phyloP scores from a whole-genome alignment of 495 filamentous ascomycete genomes.

The Penicillium alfredii region DNA sequence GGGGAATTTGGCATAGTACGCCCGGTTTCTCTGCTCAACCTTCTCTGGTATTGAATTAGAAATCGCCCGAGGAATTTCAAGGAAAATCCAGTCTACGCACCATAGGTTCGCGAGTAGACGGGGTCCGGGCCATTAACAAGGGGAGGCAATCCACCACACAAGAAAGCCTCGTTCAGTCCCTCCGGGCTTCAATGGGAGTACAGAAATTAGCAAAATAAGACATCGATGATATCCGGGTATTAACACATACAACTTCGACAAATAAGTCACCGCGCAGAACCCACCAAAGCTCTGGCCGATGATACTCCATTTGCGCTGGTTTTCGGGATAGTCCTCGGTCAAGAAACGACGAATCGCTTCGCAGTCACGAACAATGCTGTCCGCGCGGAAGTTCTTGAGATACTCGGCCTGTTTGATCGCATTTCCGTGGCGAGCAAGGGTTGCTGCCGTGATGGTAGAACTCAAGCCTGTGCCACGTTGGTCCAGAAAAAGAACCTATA shows the following conservation, averaged over 20 bases:
- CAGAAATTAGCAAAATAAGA: slow-evolving; percentile 1
- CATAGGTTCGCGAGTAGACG: slow-evolving; percentile 68
- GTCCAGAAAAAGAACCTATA: slow-evolving; percentile 73
- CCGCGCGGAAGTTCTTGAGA: slow-evolving; percentile 80
- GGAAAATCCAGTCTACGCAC: slow-evolving; percentile 19
- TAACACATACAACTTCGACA: slow-evolving; percentile 61
- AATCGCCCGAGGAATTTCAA: not conserved
- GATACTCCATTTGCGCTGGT: slow-evolving; percentile 73
- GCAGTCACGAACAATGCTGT: slow-evolving; percentile 81
- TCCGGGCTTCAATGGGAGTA: slow-evolving; percentile 47
- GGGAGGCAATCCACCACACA: slow-evolving; percentile 76
- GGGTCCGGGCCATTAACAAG: slow-evolving; percentile 63
- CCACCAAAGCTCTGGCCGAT: slow-evolving; percentile 92
- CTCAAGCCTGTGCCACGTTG: slow-evolving; percentile 86
- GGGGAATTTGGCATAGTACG: slow-evolving; percentile 80
- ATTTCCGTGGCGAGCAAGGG: slow-evolving; percentile 58
- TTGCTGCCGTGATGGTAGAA: slow-evolving; percentile 65
- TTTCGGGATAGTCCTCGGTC: slow-evolving; percentile 60
- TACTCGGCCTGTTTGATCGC: slow-evolving; percentile 67
- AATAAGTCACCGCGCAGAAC: slow-evolving; percentile 74
- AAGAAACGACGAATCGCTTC: slow-evolving; percentile 76
- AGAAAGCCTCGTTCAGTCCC: slow-evolving; percentile 73
- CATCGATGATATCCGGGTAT: no score
- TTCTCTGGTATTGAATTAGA: slow-evolving; percentile 40
- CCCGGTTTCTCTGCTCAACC: slow-evolving; percentile 57